Evolutionary conservation across 2,329 filamentous ascomycete species (phyloP), one percentile per base, ranked within the genome.

Genomic region (Fusarium redolens): DNA sequence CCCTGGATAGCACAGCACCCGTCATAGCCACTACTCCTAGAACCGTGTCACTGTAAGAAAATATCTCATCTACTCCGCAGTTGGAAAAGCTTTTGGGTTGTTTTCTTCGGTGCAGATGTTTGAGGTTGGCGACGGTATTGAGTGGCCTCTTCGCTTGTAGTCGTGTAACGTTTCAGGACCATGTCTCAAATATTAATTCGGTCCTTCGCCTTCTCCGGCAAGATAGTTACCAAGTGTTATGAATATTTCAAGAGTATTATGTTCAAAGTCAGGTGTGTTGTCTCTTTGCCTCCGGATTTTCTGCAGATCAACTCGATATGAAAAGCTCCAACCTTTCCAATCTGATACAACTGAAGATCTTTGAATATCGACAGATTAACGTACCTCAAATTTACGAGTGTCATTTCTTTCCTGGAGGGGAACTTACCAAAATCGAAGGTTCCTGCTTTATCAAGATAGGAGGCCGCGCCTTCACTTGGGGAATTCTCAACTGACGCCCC

Each of bases 1-100:
- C 59, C 40, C 56, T 55, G 47, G 38, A 77, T 83, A 65, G 69
- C 79, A 84, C 83, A 76, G 71, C 80, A 80, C 76, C 82, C 81
- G 79, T 82, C 81, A 81, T 78, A 71, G 72, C 69, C 72, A 68
- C 77, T 77, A 71, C 74, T 73, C 75, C 75, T 62, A 68, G 55
- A 58, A 55, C 58, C 70, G 81, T 82, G 76, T 55, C 59, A 82
- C 82, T 78, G 79, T 79, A 57, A 77, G 68, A 76, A 67, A 80
- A 79, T 67, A 79, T 81, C 73, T 78, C 74, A 78, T 66, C 61
- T 60, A 37, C 59, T 65, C 20, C 56, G 15, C 18, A 10, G 17
- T 48, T 17, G 22, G 20, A 43, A 37, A 40, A 38, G 28, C 31
- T 44, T 41, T 60, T 67, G 69, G 61, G 47, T 51, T 63, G 41